Evolutionary conservation across 768 basidiomycete species (phyloP), one percentile per base, ranked within the genome.

Genomic region (Mycena capillaripes): DNA sequence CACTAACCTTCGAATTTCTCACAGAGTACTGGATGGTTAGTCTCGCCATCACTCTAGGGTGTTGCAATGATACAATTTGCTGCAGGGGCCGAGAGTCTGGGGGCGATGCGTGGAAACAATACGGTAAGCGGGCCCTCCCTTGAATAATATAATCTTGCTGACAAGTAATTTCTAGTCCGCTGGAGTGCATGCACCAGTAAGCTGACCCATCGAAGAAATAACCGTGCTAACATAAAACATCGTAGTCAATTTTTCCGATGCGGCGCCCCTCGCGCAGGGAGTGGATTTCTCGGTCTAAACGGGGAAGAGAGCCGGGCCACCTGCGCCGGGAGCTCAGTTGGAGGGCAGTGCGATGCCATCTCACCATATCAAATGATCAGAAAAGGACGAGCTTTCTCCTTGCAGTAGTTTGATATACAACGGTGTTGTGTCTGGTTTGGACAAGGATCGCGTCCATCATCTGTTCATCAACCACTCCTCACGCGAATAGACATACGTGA

Each of bases 21-120:
- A 32, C 80, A 94, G 94, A 94, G 91, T 82, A 95, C 94, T 59
- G 95, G 94, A 74, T 95, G 94, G 92, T 93, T 81, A n/a, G 89
- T 85, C 32, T 60, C 62, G 46, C 40, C 76, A 70, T 68, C 63
- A 55, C 77, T 74, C n/a, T 75, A 66, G 36, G 60, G 66, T 76
- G 71, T 70, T 75, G 50, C 68, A 56, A 68, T 72, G 71, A 75
- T 75, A 69, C 68, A 66, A 44, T 66, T 74, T 9, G n/a, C n/a
- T n/a, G n/a, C 78, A 93, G 93, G 96, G 97, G 97, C 23, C 91
- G 97, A 58, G 97, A 99, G 85, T 96, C 95, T 9, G 97, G 97
- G 44, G 97, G 97, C 62, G 97, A 98, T 82, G 94, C 97, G n/a
- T 99, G 97, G 97, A 97, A 97, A 81, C 95, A 97, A 81, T 97